Evolutionary conservation across 1,284 basidiomycete species (phyloP), one percentile per base, ranked within the genome.

Genomic region (Cryptococcus sp.): DNA sequence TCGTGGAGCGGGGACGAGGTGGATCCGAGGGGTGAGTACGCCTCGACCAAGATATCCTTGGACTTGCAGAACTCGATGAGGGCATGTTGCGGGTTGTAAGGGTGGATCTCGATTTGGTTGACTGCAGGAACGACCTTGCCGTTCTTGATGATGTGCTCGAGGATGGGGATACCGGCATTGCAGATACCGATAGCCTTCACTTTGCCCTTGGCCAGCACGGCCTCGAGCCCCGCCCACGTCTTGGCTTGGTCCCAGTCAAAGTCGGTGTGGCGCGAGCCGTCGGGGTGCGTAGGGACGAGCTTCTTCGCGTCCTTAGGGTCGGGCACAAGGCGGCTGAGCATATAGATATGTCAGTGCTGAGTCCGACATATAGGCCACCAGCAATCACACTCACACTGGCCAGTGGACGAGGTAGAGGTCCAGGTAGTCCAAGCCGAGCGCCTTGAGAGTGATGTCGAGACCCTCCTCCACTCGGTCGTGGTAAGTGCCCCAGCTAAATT

Each of bases 21-120:
- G 19, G 88, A 90, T 5, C 91, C 91, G 31, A 93, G 83, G 3
- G 92, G 92, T 10, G 88, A 91, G 78, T 92, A 93, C 0, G 90
- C 90, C 75, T 91, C 84, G 0, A 89, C 80, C 27, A 86, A 78
- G 68, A 94, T 93, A 39, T 81, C 82, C 73, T 90, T 86, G 39
- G 81, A 79, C 69, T 84, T 82, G 72, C 89, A 83, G 79, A 86
- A 92, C 17, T 81, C 76, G 56, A 88, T 68, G 49, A 92, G 83
- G 56, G 86, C 82, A 75, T 87, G 86, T 70, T 92, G 86, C 0
- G 88, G 88, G 77, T 88, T 88, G 63, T 64, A 72, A 20, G 88
- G 78, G 75, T 90, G 89, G 31, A 90, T 79, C 74, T 90, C 89
- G 55, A 90, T 80, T 75, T 88, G 87, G 74, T 88, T 88, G 15